These are phyloP conservation scores for Smallanthus sonchifolius DNA, from an alignment of 129 eudicot species.

Conservation along the genomic window DNA sequence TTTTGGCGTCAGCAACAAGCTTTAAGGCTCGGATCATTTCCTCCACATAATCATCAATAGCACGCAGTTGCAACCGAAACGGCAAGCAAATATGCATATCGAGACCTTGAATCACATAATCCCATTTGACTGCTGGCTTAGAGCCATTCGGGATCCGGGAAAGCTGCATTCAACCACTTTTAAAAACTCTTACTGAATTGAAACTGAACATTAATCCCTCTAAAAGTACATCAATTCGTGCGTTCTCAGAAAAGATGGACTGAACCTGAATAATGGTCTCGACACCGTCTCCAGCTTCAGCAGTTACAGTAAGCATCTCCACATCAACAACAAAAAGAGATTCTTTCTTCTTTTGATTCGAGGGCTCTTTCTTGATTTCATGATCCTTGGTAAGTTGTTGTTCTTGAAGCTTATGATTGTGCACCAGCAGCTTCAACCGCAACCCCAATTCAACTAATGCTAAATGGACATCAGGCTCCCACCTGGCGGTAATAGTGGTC, in stretches of 20 bases:
- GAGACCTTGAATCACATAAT: constrained; percentile 90
- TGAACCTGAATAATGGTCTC: constrained; percentile 76
- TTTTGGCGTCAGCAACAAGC: constrained; percentile 68
- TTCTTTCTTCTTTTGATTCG: constrained; percentile 57
- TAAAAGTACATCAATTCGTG: constrained; percentile 84
- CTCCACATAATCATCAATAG: constrained; percentile 88
- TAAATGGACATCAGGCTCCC: constrained; percentile 96
- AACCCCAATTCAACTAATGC: constrained; percentile 72
- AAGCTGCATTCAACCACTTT: constrained; percentile 89
- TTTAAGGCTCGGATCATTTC: constrained; percentile 87
- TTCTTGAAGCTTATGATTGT: constrained; percentile 59
- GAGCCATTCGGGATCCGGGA: constrained; percentile 74
- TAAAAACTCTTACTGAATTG: constrained; percentile 62
- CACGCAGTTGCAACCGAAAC: constrained; percentile 79
- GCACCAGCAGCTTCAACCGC: constrained; percentile 57
- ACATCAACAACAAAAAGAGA: constrained; percentile 88
- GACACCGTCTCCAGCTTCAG: constrained; percentile 95
- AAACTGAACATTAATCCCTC: constrained; percentile 73
- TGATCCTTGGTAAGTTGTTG: constrained; percentile 22
- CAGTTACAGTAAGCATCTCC: constrained; percentile 74
- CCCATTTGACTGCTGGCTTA: constrained; percentile 68
- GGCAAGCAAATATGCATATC: constrained; percentile 91
- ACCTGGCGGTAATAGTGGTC: constrained; percentile 68
- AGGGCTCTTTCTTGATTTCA: constrained; percentile 40
- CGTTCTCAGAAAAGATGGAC: constrained; percentile 95